Evolutionary conservation across 345 rosid genomes (phyloP).

Genomic region (Salix caprea): DNA sequence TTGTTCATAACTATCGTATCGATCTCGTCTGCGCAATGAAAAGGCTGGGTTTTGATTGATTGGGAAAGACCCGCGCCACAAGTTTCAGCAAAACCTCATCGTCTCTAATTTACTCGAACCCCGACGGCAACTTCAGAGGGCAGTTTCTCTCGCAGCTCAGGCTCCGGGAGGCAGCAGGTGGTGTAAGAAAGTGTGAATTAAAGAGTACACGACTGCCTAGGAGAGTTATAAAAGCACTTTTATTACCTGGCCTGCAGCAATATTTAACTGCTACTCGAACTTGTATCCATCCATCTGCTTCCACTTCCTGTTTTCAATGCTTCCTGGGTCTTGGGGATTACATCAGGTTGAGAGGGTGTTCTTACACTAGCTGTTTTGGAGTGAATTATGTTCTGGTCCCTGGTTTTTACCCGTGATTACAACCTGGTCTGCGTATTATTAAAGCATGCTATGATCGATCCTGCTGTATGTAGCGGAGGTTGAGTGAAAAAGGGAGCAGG

Average conservation of each 20-base stretch:
- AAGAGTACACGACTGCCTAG: constrained; percentile 5
- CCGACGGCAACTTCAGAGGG: neutral
- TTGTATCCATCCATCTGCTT: neutral
- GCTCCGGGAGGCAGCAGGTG: neutral
- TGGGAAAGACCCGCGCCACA: constrained; percentile 34
- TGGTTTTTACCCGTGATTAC: too few relatives aligned
- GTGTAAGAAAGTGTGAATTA: constrained; percentile 4
- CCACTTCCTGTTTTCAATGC: constrained; percentile 20
- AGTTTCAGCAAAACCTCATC: constrained; percentile 53
- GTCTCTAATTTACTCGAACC: constrained; percentile 8
- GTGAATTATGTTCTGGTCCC: too few relatives aligned
- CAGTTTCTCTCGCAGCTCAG: constrained; percentile 13
- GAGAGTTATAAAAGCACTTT: neutral
- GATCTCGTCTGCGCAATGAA: neutral
- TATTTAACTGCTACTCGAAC: constrained; percentile 15
- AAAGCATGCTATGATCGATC: too few relatives aligned
- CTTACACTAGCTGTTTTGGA: too few relatives aligned
- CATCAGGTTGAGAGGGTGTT: neutral
- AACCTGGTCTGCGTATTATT: too few relatives aligned
- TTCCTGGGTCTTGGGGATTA: constrained; percentile 32
- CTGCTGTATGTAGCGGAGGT: too few relatives aligned
- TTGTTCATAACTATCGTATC: too few relatives aligned
- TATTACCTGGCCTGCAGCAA: too few relatives aligned
- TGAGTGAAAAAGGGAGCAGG: too few relatives aligned
- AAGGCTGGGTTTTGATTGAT: constrained; percentile 25